Percentiles rank a stretch among this genome's conserved stretches.
Evolutionary conservation across 257 asterid species (phyloP).

Genomic region (Agastache rugosa): DNA sequence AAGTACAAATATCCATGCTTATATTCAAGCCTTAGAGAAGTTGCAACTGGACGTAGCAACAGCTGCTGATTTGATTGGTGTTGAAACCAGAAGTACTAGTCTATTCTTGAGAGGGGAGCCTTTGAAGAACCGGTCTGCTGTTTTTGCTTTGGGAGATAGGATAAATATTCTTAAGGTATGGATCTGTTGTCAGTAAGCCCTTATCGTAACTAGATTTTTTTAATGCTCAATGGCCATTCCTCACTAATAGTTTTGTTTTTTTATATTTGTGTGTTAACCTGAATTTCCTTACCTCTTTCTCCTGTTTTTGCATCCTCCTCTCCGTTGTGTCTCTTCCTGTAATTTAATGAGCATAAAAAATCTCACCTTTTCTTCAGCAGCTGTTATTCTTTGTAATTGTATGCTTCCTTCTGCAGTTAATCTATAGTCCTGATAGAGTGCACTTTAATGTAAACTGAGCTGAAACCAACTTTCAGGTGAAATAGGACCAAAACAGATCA

Average conservation of each 20-base stretch:
- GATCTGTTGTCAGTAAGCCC: slow-evolving; percentile 7
- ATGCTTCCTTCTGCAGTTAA: slow-evolving; percentile 1
- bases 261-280: not conserved
- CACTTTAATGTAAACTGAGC: slow-evolving; percentile 17
- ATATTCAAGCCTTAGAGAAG: slow-evolving; percentile 96
- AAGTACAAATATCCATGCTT: slow-evolving; percentile 89
- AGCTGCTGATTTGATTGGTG: slow-evolving; percentile 93
- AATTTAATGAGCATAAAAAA: too few relatives aligned
- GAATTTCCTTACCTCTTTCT: not conserved
- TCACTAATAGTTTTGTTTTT: not conserved
- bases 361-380: too few relatives aligned
- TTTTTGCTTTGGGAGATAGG: slow-evolving; percentile 97
- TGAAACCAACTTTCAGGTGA: not conserved
- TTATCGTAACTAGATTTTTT: slow-evolving; percentile 23
- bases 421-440: not conserved
- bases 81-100: slow-evolving; percentile 91
- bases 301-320: not conserved
- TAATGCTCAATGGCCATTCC: not conserved
- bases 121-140: slow-evolving; percentile 97
- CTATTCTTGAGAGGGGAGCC: slow-evolving; percentile 96
- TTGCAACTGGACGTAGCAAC: slow-evolving; percentile 97
- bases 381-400: too few relatives aligned
- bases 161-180: slow-evolving; percentile 91
- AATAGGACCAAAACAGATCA: too few relatives aligned
- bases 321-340: too few relatives aligned